Percentiles rank a stretch among this genome's conserved stretches.
phyloP scores from a whole-genome alignment of 2,329 filamentous ascomycete species.

The Trichophyton equinum region DNA sequence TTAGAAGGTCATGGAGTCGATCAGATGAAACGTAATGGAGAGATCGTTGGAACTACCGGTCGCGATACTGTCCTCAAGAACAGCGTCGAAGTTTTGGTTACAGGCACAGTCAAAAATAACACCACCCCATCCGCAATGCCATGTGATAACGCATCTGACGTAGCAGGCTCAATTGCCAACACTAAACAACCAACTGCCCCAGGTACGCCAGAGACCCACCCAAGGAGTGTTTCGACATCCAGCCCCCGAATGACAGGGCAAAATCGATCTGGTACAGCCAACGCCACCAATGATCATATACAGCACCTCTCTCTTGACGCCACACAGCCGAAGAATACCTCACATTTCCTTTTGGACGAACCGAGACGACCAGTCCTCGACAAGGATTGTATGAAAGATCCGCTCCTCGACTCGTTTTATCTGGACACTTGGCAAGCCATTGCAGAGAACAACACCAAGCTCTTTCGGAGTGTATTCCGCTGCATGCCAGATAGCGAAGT shows the following conservation, averaged over 20 bases:
- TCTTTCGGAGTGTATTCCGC: slow-evolving; percentile 86
- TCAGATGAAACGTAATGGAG: slow-evolving; percentile 55
- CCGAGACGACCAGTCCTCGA: slow-evolving; percentile 62
- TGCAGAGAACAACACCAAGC: slow-evolving; percentile 87
- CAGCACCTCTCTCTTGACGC: slow-evolving; percentile 1
- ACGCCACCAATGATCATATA: slow-evolving; percentile 46
- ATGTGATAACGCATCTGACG: not conserved
- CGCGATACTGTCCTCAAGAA: slow-evolving; percentile 59
- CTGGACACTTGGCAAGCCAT: slow-evolving; percentile 77
- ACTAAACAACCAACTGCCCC: not conserved
- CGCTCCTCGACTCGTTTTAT: slow-evolving; percentile 68
- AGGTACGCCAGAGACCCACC: not conserved
- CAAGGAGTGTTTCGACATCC: not conserved
- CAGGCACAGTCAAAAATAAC: slow-evolving; percentile 16
- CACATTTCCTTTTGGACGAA: slow-evolving; percentile 45
- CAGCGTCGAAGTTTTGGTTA: slow-evolving; percentile 57
- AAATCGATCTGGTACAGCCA: slow-evolving; percentile 12
- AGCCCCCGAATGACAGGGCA: not conserved
- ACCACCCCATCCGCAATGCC: not conserved
- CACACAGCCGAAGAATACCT: slow-evolving; percentile 28
- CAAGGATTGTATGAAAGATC: slow-evolving; percentile 90
- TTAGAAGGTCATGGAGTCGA: slow-evolving; percentile 68
- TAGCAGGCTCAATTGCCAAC: not conserved
- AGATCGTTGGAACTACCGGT: slow-evolving; percentile 48
- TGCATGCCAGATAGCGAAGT: slow-evolving; percentile 97